phyloP scores from a whole-genome alignment of 768 basidiomycete genomes.

The Dioszegia crocea region DNA sequence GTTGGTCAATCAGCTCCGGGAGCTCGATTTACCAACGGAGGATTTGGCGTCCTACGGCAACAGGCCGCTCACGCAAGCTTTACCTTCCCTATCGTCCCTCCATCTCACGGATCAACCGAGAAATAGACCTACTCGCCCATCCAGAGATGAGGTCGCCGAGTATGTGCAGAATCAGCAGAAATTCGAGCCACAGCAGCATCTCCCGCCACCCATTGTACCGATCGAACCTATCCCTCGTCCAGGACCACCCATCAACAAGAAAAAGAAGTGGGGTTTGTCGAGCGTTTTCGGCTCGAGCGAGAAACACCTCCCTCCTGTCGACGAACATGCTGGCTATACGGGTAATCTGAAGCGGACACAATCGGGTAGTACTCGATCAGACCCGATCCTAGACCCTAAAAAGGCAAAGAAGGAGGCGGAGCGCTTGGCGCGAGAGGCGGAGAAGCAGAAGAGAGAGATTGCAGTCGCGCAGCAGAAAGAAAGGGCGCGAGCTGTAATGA shows the following conservation, averaged over 20 bases:
- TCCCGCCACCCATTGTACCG: slow-evolving; percentile 15
- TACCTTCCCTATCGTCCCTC: slow-evolving; percentile 1
- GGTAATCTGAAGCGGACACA: slow-evolving; percentile 47
- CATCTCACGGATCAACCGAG: slow-evolving; percentile 3
- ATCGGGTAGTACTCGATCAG: slow-evolving; percentile 31
- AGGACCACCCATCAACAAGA: slow-evolving; percentile 45
- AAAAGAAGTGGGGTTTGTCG: slow-evolving; percentile 51
- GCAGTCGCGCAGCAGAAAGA: slow-evolving; percentile 72
- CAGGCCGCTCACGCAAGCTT: slow-evolving; percentile 15
- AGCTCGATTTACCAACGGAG: slow-evolving; percentile 49
- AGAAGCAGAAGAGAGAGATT: slow-evolving; percentile 74
- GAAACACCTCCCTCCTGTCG: slow-evolving; percentile 31
- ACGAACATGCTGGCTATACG: slow-evolving; percentile 32
- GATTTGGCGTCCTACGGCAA: slow-evolving; percentile 47
- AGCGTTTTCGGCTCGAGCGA: slow-evolving; percentile 49
- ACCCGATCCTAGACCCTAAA: slow-evolving; percentile 45
- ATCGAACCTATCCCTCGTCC: not conserved
- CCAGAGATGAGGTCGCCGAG: slow-evolving; percentile 3
- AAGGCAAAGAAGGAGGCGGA: slow-evolving; percentile 53
- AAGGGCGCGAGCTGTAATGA: slow-evolving; percentile 86
- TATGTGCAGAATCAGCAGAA: not conserved
- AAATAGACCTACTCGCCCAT: not conserved
- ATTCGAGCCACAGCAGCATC: not conserved
- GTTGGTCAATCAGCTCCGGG: slow-evolving; percentile 48
- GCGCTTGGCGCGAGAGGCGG: slow-evolving; percentile 77